These are phyloP conservation scores for Aquilaria yunnanensis DNA, from an alignment of 345 rosid genomes.

Conservation along the genomic window DNA sequence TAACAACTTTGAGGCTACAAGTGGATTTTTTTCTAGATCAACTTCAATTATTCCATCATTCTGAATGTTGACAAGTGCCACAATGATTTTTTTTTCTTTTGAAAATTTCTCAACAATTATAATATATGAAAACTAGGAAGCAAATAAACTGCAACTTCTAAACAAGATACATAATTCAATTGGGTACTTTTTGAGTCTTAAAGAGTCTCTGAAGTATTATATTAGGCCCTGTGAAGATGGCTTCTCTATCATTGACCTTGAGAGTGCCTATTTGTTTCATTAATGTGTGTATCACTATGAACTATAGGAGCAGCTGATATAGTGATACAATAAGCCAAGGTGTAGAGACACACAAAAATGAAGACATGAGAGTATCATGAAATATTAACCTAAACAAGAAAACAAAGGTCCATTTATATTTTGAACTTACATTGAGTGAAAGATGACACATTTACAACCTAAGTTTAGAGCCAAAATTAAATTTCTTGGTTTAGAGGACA, in stretches of 20 bases:
- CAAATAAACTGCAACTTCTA: constrained; percentile 9
- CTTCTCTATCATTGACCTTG: constrained; percentile 73
- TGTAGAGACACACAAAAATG: constrained; percentile 1
- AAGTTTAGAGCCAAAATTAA: no score
- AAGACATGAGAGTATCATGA: constrained; percentile 14
- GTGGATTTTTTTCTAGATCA: constrained; percentile 53
- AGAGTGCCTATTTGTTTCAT: constrained; percentile 36
- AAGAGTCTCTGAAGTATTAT: constrained; percentile 65
- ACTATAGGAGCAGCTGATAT: constrained; percentile 32
- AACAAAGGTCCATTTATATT: constrained; percentile 1
- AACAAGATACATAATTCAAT: constrained; percentile 10
- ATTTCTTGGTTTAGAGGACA: no score
- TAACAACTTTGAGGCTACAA: constrained; percentile 74
- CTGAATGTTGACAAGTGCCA: constrained; percentile 83
- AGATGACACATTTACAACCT: no score
- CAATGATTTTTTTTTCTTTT: constrained; percentile 82
- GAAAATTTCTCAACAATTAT: constrained; percentile 14
- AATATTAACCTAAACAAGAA: constrained; percentile 23
- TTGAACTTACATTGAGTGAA: no score
- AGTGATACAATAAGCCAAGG: constrained; percentile 52
- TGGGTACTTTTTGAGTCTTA: constrained; percentile 73
- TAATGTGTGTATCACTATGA: constrained; percentile 25
- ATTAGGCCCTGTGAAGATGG: constrained; percentile 37
- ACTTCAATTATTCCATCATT: constrained; percentile 94
- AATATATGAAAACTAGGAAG: constrained; percentile 8